Base-by-base conservation (phyloP, 2,329 filamentous ascomycete genomes). In the Penicillium sp. region DNA sequence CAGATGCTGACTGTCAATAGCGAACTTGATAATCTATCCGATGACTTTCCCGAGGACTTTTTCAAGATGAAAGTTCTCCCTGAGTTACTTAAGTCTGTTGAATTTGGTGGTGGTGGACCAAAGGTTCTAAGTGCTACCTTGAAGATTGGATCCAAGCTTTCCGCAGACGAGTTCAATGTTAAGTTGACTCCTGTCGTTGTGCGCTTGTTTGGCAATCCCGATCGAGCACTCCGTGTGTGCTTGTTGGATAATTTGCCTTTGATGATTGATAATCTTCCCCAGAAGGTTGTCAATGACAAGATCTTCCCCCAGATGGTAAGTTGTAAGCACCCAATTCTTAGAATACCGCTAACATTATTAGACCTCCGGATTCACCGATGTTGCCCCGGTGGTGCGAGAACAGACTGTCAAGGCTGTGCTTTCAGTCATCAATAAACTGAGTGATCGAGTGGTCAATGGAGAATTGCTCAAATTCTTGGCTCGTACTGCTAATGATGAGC, bases 1-100 rank as follows among this genome's bases (percentile, higher is more conserved):
- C 50, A 8, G 9, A 9, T 9, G 24, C 52, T 52, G 33, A 55
- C 33, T 60, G 70, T 78, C 48, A 69, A 39, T 60, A 83, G 81
- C 64, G 91, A 96, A 68, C 84, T 99, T 6, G 91, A 96, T 64
- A 83, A 90, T 58, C 82, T 97, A 5, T 89, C 91, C 0, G 91
- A 97, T 64, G 93, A 99, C 73, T 97, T 98, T 60, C 95, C 95
- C 0, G 93, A 97, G 70, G 95, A 98, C 58, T 99, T 96, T 74
- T 96, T 98, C 81, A 96, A 96, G 72, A 90, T 96, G 83, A 99
- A 98, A 70, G 87, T 99, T 3, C 81, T 99, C 9, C 95, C 95
- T 0, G 95, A 99, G 71, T 80, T 99, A 29, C 82, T 99, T n/a
- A 99, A 98, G 71, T 96, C 93, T 0, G 92, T 98, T n/a, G 95